Evolutionary conservation across 2,329 filamentous ascomycete genomes (phyloP), one percentile per base, ranked within the genome.

Genomic region (Aspergillus sp.): DNA sequence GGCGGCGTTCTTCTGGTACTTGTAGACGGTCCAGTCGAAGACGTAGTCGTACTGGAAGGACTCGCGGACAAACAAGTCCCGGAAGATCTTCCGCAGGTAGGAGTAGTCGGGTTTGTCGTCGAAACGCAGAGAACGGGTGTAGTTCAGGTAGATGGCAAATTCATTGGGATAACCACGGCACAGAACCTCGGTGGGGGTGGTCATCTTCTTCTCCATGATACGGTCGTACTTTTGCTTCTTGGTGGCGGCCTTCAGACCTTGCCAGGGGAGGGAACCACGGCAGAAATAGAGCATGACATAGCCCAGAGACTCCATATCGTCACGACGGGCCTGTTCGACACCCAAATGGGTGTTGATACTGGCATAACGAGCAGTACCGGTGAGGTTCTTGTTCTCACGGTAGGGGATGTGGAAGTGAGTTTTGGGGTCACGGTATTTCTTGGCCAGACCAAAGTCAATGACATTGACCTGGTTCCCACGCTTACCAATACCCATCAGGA

Each of bases 161-260:
- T 98, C 93, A 72, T 97, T 96, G 61, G 93, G 93, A 78, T 98
- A 97, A 58, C 93, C 93, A 70, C 91, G 89, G 83, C 93, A 98
- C 43, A 98, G 87, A 42, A 96, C 90, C 74, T 98, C 91, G 60
- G 91, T 97, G 6, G 93, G 90, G 3, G 93, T 98, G 9, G 93
- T 98, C 93, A 97, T 97, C 88, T 98, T 98, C 85, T 98, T 98
- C 80, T 98, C 93, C 91, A 97, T 97, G 75, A 98, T 98, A 56
- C 91, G 83, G 74, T 98, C 93, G 68, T 98, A 97, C 78, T 98
- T 98, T 77, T 97, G 91, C 84, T 96, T 96, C 83, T 96, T 96
- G 57, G 90, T 96, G 60, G 91, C 91, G 75, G 91, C 91, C 82
- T 96, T 96, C 46, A 96, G 79, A 48, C 93, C 93, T 77, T 98